A percentile compares a stretch with the other conserved stretches of the same genome.
Evolutionary conservation across 805 yeast species (phyloP).

Genomic region (Kregervanrija fluxuum): DNA sequence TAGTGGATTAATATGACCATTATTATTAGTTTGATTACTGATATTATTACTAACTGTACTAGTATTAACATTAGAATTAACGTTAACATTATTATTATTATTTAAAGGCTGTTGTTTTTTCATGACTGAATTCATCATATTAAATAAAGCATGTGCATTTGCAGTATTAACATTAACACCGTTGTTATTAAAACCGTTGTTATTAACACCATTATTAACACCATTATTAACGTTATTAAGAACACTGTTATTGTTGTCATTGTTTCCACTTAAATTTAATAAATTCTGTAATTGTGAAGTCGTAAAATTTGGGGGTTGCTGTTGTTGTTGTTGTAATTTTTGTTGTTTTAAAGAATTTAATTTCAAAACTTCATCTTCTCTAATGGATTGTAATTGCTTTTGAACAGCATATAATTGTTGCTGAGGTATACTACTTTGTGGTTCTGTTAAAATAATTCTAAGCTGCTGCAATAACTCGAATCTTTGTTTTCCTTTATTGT

Average conservation of each 20-base stretch:
- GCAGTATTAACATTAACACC: slow-evolving; percentile 5
- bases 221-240: not conserved
- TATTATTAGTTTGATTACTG: not conserved
- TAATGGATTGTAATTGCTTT: slow-evolving; percentile 25
- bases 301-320: slow-evolving; percentile 9
- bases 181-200: too few species aligned
- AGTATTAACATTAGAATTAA: not conserved
- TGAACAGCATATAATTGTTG: slow-evolving; percentile 26
- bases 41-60: not conserved
- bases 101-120: slow-evolving; percentile 9
- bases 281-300: slow-evolving; percentile 13
- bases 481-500: slow-evolving; percentile 36
- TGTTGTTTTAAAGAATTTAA: slow-evolving; percentile 18
- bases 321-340: slow-evolving; percentile 16
- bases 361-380: slow-evolving; percentile 27
- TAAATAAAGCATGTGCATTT: slow-evolving; percentile 17
- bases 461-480: slow-evolving; percentile 39
- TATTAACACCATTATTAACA: too few species aligned
- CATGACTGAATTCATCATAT: slow-evolving; percentile 18
- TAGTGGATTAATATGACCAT: slow-evolving; percentile 5
- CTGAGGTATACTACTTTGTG: slow-evolving; percentile 19
- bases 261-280: slow-evolving; percentile 5
- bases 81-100: not conserved
- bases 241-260: not conserved
- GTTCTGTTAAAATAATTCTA: slow-evolving; percentile 29